Conservation (phyloP, 257 asterid species). For the Nicotiana benthamiana region DNA sequence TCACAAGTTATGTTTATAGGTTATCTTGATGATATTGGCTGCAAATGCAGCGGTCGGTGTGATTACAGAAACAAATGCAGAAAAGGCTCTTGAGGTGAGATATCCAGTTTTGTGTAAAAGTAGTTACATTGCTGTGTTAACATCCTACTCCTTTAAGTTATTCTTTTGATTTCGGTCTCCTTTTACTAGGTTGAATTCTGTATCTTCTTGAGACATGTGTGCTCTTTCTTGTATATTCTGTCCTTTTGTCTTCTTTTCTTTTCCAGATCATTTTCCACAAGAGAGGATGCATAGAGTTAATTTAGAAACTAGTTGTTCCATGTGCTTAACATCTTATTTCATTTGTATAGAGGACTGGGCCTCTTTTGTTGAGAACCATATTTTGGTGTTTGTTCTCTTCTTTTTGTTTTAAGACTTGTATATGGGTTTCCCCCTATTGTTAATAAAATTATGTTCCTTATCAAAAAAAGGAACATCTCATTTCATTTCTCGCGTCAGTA, state of each 20-base stretch:
- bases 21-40: slow-evolving; percentile 94
- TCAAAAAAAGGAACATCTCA: no score
- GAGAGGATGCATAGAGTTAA: neutral
- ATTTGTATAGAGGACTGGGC: no score
- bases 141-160: neutral
- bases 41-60: slow-evolving; percentile 99
- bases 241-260: neutral
- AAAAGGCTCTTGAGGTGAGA: slow-evolving; percentile 96
- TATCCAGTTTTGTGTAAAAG: slow-evolving; percentile 5
- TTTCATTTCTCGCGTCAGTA: no score
- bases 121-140: neutral
- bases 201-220: neutral
- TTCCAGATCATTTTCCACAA: neutral
- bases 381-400: no score
- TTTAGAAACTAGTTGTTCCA: neutral
- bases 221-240: neutral
- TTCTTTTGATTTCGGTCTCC: neutral
- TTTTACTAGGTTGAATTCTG: neutral
- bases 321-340: neutral
- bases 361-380: no score
- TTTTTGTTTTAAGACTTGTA: no score
- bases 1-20: slow-evolving; percentile 34
- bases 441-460: no score
- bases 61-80: slow-evolving; percentile 97
- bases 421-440: no score